Evolutionary conservation across 1,284 basidiomycete genomes (phyloP).

Genomic region (Melanopsichium pennsylvanicum): DNA sequence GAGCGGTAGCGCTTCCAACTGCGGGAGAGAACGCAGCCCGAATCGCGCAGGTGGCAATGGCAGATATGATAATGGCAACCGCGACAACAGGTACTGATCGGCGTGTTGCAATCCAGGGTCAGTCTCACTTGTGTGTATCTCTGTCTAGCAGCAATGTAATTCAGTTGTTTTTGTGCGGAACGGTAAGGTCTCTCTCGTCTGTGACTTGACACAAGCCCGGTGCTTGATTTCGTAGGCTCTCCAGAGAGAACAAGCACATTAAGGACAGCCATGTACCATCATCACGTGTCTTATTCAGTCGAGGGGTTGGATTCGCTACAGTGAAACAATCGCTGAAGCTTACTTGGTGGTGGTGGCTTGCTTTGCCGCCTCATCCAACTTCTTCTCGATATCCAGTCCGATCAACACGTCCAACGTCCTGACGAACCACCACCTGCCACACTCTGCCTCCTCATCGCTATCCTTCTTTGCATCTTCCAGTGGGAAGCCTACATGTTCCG

Average conservation of each 20-base stretch:
- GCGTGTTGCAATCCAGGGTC: too few relatives aligned
- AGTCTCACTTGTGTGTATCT: too few relatives aligned
- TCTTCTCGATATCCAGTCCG: conserved; percentile 47
- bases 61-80: conserved; percentile 28
- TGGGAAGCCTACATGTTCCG: conserved; percentile 41
- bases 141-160: too few relatives aligned
- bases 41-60: conserved; percentile 2
- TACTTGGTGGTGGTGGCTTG: conserved; percentile 12
- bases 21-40: conserved; percentile 33
- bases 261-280: too few relatives aligned
- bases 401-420: conserved; percentile 45
- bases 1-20: background rate
- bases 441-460: conserved; percentile 31
- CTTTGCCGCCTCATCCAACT: conserved; percentile 37
- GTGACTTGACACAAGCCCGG: too few relatives aligned
- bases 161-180: too few relatives aligned
- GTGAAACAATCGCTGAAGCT: too few relatives aligned
- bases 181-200: too few relatives aligned
- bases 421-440: conserved; percentile 44
- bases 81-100: conserved; percentile 36
- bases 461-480: conserved; percentile 30
- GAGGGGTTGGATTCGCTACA: too few relatives aligned
- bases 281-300: too few relatives aligned
- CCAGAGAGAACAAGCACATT: too few relatives aligned
- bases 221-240: too few relatives aligned